Conservation (phyloP, 2,329 filamentous ascomycete species). For the Stachybotrys chartarum region DNA sequence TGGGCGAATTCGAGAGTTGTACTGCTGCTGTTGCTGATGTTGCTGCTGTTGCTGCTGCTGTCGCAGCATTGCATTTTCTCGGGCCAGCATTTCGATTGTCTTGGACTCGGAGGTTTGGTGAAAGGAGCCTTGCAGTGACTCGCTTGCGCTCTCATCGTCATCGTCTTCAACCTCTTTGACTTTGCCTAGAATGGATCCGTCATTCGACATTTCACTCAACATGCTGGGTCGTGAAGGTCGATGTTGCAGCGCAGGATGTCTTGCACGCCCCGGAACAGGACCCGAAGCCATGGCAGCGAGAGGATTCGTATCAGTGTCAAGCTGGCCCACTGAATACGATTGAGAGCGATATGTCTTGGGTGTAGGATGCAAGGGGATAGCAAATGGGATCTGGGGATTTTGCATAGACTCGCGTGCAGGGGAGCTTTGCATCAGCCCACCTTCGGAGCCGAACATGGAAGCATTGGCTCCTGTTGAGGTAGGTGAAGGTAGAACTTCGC, state of each 20-base stretch:
- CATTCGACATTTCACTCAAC: constrained; percentile 64
- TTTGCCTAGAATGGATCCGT: constrained; percentile 55
- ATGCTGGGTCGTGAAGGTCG: constrained; percentile 73
- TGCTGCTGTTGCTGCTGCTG: constrained; percentile 37
- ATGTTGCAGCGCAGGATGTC: constrained; percentile 67
- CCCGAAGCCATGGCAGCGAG: constrained; percentile 36
- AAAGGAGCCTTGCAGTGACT: constrained; percentile 38
- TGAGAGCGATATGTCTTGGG: constrained; percentile 92
- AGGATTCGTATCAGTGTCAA: constrained; percentile 58
- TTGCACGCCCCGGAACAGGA: constrained; percentile 43
- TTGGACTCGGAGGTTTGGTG: constrained; percentile 52
- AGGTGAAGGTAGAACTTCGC: constrained; percentile 69
- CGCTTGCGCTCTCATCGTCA: constrained; percentile 52
- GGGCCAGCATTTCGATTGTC: constrained; percentile 54
- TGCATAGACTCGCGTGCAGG: constrained; percentile 44
- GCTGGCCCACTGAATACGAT: constrained; percentile 91
- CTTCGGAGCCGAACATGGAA: constrained; percentile 44
- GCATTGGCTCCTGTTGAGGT: constrained; percentile 48
- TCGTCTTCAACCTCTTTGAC: constrained; percentile 65
- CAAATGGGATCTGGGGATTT: constrained; percentile 69
- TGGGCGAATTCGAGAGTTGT: constrained; percentile 47
- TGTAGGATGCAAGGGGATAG: constrained; percentile 81
- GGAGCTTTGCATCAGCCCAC: constrained; percentile 39
- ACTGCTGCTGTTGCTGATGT: constrained; percentile 43
- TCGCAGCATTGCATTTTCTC: constrained; percentile 56